These are phyloP conservation scores for Colletotrichum tofieldiae DNA, from an alignment of 2,329 filamentous ascomycete species.

Conservation along the genomic window DNA sequence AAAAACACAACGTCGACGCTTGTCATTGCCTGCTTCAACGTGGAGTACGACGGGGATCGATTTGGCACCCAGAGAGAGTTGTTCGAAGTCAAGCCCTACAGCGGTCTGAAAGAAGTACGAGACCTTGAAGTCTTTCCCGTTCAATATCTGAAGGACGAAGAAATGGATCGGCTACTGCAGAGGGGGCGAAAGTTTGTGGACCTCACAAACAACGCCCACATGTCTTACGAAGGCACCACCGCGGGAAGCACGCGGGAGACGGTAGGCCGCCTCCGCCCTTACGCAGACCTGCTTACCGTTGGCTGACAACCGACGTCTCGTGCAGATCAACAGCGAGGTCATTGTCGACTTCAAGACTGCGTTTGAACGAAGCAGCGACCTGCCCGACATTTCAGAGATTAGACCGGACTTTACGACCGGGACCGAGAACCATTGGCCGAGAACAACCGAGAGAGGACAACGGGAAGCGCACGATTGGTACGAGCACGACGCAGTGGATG, in stretches of 20 bases:
- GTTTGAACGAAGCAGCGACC: not conserved
- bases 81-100: not conserved
- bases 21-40: not conserved
- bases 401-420: not conserved
- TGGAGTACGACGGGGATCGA: not conserved
- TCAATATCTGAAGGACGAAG: not conserved
- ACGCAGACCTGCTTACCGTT: not conserved
- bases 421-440: not conserved
- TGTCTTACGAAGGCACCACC: slow-evolving; percentile 49
- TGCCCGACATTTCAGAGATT: not conserved
- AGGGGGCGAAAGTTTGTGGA: slow-evolving; percentile 45
- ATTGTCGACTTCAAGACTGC: not conserved
- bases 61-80: not conserved
- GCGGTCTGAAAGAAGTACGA: not conserved
- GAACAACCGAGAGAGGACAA: not conserved
- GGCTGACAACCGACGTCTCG: not conserved
- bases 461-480: not conserved
- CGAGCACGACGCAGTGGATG: not conserved
- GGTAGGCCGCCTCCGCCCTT: slow-evolving; percentile 28
- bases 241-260: slow-evolving; percentile 45
- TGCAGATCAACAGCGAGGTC: not conserved
- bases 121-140: not conserved
- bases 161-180: not conserved
- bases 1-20: not conserved
- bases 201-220: slow-evolving; percentile 46